Evolutionary conservation across 1,284 basidiomycete species (phyloP), one percentile per base, ranked within the genome.

Genomic region (Salmacisia buchloeana): DNA sequence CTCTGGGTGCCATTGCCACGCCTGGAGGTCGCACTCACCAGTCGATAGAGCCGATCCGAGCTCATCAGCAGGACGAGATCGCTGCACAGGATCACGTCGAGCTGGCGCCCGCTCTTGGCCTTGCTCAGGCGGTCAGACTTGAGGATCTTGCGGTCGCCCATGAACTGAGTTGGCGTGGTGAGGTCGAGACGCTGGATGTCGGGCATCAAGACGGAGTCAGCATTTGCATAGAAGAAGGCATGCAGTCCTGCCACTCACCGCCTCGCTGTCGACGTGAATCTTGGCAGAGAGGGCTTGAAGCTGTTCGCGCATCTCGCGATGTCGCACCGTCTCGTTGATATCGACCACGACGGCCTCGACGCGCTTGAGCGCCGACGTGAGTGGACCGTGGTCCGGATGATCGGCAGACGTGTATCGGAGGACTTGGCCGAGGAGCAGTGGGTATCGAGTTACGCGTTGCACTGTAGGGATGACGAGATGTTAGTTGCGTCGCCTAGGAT

Each of bases 371-470:
- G 90, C 85, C 0, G 78, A 77, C 9, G 84, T 80, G 34, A 94
- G 85, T 0, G 78, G 78, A 15, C 78, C 78, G 38, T 84, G 82
- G 71, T 93, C 78, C 23, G 39, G n/a, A 39, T 82, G 82, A 59
- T 85, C 85, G 0, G 81, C 77, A 27, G 88, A 86, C 1, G 91
- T 92, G 75, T 93, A 91, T 36, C 88, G 84, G 15, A 91, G 80
- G 66, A 97, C 90, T 36, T 92, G 90, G 62, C 87, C 86, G 68
- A 96, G 87, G 34, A 97, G 83, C 0, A 97, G 83, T 0, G 93
- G 93, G 77, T 96, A 97, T 64, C 91, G 84, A 0, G 93, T 94
- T 60, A 96, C 87, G 13, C 93, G 87, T 86, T 97, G 94, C 93
- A 97, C 91, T 92, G 46, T 25, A 36, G 33, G 62, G 33, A 39